Percentiles rank a stretch among this genome's conserved stretches.
phyloP scores from a whole-genome alignment of 768 basidiomycete genomes.

The Kwoniella bestiolae region DNA sequence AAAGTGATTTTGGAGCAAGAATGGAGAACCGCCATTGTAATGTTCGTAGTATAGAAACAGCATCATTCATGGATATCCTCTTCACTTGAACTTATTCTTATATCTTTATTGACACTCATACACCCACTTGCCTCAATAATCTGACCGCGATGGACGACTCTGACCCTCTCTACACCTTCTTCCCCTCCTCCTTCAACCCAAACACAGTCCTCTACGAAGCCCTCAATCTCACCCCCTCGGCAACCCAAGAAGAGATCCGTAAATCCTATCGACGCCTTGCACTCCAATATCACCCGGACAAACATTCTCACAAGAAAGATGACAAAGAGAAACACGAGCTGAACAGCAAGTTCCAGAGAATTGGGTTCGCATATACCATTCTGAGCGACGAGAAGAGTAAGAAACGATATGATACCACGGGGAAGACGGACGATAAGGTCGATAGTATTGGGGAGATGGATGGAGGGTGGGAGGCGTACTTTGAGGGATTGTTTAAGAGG shows the following conservation, averaged over 20 bases:
- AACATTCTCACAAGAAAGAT: slow-evolving; percentile 66
- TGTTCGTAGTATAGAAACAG: background rate
- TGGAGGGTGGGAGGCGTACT: slow-evolving; percentile 94
- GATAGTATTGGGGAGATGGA: slow-evolving; percentile 65
- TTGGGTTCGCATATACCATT: slow-evolving; percentile 92
- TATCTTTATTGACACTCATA: background rate
- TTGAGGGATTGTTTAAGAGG: slow-evolving; percentile 82
- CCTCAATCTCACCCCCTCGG: slow-evolving; percentile 65
- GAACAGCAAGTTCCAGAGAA: slow-evolving; percentile 75
- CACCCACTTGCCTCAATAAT: background rate
- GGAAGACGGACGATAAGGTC: slow-evolving; percentile 76
- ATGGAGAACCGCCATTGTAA: background rate
- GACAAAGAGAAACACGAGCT: slow-evolving; percentile 70
- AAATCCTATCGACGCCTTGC: slow-evolving; percentile 84
- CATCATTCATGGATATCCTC: background rate
- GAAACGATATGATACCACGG: slow-evolving; percentile 77
- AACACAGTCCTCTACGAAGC: slow-evolving; percentile 68
- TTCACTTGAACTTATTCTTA: background rate
- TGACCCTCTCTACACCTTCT: slow-evolving; percentile 53
- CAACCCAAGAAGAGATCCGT: slow-evolving; percentile 71
- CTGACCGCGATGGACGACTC: slow-evolving; percentile 42
- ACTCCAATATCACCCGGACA: slow-evolving; percentile 86
- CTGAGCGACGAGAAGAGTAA: slow-evolving; percentile 76
- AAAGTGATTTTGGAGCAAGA: slow-evolving; percentile 9
- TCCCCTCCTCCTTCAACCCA: slow-evolving; percentile 20